Evolutionary conservation across 176 grass and related monocot species (phyloP).

Genomic region (maize (Zea mays)): Zm-B73-REFERENCE-NAM-5.0 NC_050096.1:233250501-233251000

Average conservation of each 20-base stretch:
- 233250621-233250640: constrained; percentile 8
- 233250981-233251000: too few relatives aligned
- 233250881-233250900: neutral
- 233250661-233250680: constrained; percentile 80
- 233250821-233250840: constrained; percentile 5
- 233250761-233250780: constrained; percentile 9
- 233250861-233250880: neutral
- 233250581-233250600: constrained; percentile 3
- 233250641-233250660: constrained; percentile 56
- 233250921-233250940: neutral
- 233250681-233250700: constrained; percentile 66
- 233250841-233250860: neutral
- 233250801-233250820: constrained; percentile 1
- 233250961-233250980: too few relatives aligned
- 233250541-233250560: neutral
- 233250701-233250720: constrained; percentile 78
- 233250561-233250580: constrained; percentile 7
- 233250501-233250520: neutral
- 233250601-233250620: constrained; percentile 1
- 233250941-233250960: too few relatives aligned
- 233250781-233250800: neutral
- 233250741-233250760: constrained; percentile 51
- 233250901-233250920: neutral
- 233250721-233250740: constrained; percentile 55
- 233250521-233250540: constrained; percentile 14